Evolutionary conservation across 495 filamentous ascomycete genomes (phyloP).

Genomic region (Aspergillus bertholletiae): DNA sequence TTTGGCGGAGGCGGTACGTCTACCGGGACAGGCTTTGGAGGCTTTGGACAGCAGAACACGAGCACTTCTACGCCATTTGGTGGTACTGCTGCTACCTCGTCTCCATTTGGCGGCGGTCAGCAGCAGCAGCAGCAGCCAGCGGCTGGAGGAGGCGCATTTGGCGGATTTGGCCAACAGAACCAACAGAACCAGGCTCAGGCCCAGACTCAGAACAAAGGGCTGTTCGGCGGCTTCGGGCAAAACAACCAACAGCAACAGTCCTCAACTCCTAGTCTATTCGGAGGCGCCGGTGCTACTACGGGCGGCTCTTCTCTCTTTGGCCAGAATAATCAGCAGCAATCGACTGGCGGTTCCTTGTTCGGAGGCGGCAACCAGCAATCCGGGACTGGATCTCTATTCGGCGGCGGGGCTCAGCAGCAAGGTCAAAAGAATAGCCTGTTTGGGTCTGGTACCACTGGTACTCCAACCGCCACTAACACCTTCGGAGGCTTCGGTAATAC

Average conservation of each 20-base stretch:
- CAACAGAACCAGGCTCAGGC: conserved; percentile 41
- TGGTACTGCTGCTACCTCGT: conserved; percentile 29
- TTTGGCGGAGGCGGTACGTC: conserved; percentile 26
- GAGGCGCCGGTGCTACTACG: conserved; percentile 22
- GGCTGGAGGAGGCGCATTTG: conserved; percentile 33
- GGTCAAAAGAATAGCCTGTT: conserved; percentile 35
- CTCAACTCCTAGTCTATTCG: conserved; percentile 41
- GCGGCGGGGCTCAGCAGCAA: conserved; percentile 38
- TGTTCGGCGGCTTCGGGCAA: conserved; percentile 39
- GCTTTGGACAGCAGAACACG: conserved; percentile 40
- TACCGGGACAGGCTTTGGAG: conserved; percentile 34
- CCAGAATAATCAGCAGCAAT: conserved; percentile 33
- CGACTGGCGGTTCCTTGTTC: conserved; percentile 45
- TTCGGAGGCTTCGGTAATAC: conserved; percentile 26
- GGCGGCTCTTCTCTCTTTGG: conserved; percentile 40
- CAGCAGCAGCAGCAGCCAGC: conserved; percentile 40
- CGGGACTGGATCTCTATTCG: conserved; percentile 29
- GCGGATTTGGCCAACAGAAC: conserved; percentile 45
- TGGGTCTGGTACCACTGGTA: conserved; percentile 21
- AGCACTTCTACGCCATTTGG: conserved; percentile 38
- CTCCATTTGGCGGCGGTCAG: conserved; percentile 34
- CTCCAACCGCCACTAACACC: conserved; percentile 18
- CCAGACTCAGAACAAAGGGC: conserved; percentile 38
- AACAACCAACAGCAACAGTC: conserved; percentile 36
- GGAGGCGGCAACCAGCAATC: conserved; percentile 33